These are phyloP conservation scores for Boletus patriciae DNA, from an alignment of 768 basidiomycete species.

Conservation along the genomic window DNA sequence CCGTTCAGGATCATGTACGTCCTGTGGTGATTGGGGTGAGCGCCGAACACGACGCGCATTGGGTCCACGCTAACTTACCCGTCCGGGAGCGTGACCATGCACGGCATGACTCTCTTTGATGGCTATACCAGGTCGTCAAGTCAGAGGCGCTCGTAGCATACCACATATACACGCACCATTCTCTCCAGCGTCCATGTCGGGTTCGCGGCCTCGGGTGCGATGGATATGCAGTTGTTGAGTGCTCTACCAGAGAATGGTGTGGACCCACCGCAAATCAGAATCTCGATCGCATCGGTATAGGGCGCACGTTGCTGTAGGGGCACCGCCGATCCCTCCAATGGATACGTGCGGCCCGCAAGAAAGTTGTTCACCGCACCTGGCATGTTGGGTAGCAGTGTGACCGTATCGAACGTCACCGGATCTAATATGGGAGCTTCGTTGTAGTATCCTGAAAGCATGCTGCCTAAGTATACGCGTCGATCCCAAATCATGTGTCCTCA, in stretches of 20 bases:
- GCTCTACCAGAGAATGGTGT: too few species aligned
- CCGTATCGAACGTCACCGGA: slow-evolving; percentile 61
- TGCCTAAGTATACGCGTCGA: neutral
- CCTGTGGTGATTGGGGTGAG: slow-evolving; percentile 44
- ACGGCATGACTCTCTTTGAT: slow-evolving; percentile 72
- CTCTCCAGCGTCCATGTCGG: too few species aligned
- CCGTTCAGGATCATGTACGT: slow-evolving; percentile 78
- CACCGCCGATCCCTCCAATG: slow-evolving; percentile 69
- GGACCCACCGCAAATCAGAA: slow-evolving; percentile 78
- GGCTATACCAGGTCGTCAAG: slow-evolving; percentile 56
- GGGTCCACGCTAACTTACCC: slow-evolving; percentile 13
- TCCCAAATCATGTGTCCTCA: slow-evolving; percentile 31
- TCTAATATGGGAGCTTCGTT: slow-evolving; percentile 80
- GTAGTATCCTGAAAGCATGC: slow-evolving; percentile 56
- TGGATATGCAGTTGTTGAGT: too few species aligned
- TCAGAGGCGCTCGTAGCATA: too few species aligned
- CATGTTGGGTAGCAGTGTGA: slow-evolving; percentile 63
- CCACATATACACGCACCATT: too few species aligned
- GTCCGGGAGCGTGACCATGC: slow-evolving; percentile 64
- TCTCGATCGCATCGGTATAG: slow-evolving; percentile 67
- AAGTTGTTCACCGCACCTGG: slow-evolving; percentile 74
- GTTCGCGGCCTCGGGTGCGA: too few species aligned
- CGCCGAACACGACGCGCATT: neutral
- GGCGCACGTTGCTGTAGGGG: slow-evolving; percentile 70
- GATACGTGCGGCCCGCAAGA: slow-evolving; percentile 75